Conservation (phyloP, 345 rosid genomes). For the Euphorbia peplus region DNA sequence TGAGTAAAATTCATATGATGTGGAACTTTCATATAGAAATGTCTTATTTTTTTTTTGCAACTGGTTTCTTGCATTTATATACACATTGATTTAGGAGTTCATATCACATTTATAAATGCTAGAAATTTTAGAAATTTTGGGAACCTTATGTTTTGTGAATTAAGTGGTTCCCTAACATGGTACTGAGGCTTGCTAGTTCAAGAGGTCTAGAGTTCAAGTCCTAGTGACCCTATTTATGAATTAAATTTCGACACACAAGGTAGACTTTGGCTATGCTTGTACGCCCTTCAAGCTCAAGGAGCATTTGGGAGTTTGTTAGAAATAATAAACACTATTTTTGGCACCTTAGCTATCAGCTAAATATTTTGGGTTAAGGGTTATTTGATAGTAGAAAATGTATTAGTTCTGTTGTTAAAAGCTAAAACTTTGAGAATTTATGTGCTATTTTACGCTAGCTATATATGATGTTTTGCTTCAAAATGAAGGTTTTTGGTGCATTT, state of each 20-base stretch:
- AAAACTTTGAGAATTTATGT: neutral
- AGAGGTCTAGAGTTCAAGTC: neutral
- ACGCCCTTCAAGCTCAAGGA: neutral
- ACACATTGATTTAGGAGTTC: neutral
- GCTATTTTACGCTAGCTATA: constrained; percentile 12
- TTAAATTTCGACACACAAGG: neutral
- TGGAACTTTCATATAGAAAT: neutral
- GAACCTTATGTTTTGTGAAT: neutral
- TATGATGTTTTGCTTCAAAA: constrained; percentile 15
- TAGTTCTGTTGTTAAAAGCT: constrained; percentile 11
- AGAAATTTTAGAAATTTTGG: neutral
- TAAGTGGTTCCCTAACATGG: neutral
- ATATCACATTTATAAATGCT: neutral
- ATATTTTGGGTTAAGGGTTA: neutral
- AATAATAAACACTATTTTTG: neutral
- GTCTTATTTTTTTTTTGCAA: neutral
- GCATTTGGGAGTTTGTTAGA: neutral
- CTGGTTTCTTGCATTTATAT: constrained; percentile 6
- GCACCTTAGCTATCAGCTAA: neutral
- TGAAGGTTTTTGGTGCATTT: constrained; percentile 95
- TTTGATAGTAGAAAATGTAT: neutral
- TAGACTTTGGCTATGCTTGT: neutral
- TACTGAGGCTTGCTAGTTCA: neutral
- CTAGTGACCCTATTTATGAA: neutral
- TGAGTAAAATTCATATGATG: neutral